Conservation (phyloP, 306 rosid species). For the Betula pendula region DNA sequence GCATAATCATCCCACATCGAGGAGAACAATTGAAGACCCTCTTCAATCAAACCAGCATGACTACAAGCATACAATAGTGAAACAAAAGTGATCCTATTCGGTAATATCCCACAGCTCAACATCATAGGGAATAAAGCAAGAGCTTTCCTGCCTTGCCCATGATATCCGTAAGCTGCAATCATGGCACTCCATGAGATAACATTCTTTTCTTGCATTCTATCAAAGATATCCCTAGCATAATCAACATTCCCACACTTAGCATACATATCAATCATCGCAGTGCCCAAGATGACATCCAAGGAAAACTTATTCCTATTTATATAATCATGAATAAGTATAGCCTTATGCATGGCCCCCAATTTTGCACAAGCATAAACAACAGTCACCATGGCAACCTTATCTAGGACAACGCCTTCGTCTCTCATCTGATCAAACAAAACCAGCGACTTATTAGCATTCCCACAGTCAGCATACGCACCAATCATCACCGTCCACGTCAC, state of each 20-base stretch:
- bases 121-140: constrained; percentile 55
- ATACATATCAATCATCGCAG: constrained; percentile 77
- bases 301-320: constrained; percentile 43
- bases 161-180: constrained; percentile 80
- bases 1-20: constrained; percentile 58
- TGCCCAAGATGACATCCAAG: constrained; percentile 67
- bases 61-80: constrained; percentile 85
- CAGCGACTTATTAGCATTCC: constrained; percentile 55
- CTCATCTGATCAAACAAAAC: constrained; percentile 70
- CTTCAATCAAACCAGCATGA: constrained; percentile 66
- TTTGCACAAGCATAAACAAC: constrained; percentile 76
- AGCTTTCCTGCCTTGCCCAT: constrained; percentile 68
- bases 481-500: constrained; percentile 81
- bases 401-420: constrained; percentile 62
- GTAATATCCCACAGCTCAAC: constrained; percentile 50
- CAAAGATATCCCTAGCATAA: constrained; percentile 61
- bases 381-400: constrained; percentile 68
- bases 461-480: constrained; percentile 53
- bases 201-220: constrained; percentile 62
- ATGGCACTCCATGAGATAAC: constrained; percentile 83
- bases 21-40: constrained; percentile 58
- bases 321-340: constrained; percentile 53
- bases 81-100: constrained; percentile 61
- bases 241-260: constrained; percentile 72
- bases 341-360: constrained; percentile 71